Percentiles rank a stretch among this genome's conserved stretches.
Evolutionary conservation across 2,329 filamentous ascomycete genomes (phyloP).

Genomic region (Venturia pyrina): DNA sequence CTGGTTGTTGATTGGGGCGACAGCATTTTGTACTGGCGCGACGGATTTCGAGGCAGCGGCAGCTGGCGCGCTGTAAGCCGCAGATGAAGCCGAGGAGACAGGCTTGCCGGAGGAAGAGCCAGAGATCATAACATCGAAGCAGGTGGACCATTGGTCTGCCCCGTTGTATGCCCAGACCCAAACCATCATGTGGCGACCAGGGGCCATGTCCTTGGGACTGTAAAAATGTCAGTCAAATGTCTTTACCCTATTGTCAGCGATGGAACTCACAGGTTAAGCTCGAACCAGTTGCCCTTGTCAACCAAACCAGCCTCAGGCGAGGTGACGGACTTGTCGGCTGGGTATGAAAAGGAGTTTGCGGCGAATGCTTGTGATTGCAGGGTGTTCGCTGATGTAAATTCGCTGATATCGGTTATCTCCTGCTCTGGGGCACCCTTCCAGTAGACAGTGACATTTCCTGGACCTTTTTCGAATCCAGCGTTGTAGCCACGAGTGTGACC

Average conservation of each 20-base stretch:
- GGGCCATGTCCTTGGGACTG: slow-evolving; percentile 18
- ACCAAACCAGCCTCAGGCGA: slow-evolving; percentile 16
- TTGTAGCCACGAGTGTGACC: slow-evolving; percentile 20
- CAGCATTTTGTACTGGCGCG: not conserved
- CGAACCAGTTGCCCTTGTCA: slow-evolving; percentile 23
- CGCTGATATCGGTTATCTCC: slow-evolving; percentile 18
- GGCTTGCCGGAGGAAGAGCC: slow-evolving; percentile 1
- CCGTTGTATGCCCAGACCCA: slow-evolving; percentile 20
- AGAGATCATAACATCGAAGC: slow-evolving; percentile 18
- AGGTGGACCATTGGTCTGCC: slow-evolving; percentile 18
- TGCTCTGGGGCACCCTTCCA: slow-evolving; percentile 17
- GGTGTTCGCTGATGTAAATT: slow-evolving; percentile 17
- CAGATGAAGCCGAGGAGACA: not conserved
- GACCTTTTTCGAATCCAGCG: slow-evolving; percentile 13
- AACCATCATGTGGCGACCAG: slow-evolving; percentile 22
- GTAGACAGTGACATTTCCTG: slow-evolving; percentile 12
- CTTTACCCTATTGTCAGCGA: not conserved
- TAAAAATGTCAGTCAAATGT: not conserved
- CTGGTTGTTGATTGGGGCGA: not conserved
- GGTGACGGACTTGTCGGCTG: slow-evolving; percentile 15
- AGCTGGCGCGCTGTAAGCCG: slow-evolving; percentile 1
- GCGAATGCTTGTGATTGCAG: slow-evolving; percentile 19
- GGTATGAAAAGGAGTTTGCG: slow-evolving; percentile 19
- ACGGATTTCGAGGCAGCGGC: not conserved
- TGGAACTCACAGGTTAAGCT: slow-evolving; percentile 15